These are phyloP conservation scores for Tetrahymena borealis DNA, from an alignment of 73 alveolate genomes.

Conservation along the genomic window DNA sequence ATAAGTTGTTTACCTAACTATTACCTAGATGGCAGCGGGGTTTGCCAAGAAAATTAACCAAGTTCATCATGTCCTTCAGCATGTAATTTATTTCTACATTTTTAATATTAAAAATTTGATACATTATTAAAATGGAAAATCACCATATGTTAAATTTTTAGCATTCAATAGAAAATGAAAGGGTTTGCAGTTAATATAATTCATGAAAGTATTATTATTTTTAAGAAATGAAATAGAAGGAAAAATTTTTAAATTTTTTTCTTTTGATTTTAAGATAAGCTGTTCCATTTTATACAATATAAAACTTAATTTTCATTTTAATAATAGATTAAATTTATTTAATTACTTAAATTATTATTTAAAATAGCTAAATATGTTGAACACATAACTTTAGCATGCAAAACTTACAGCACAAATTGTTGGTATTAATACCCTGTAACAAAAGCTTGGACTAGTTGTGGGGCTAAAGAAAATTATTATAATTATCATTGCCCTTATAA, in stretches of 20 bases:
- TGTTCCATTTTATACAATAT: too few species aligned
- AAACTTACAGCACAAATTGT: not conserved
- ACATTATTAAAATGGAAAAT: too few species aligned
- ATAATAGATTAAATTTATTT: not conserved
- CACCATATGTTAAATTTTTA: too few species aligned
- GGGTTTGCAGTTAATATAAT: too few species aligned
- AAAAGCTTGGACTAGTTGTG: not conserved
- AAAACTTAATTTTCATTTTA: too few species aligned
- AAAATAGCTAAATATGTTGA: not conserved
- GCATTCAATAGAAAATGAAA: too few species aligned
- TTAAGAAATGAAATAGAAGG: too few species aligned
- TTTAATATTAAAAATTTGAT: too few species aligned
- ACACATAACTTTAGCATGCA: not conserved
- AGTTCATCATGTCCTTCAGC: not conserved
- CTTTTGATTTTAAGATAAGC: too few species aligned
- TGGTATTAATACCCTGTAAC: not conserved
- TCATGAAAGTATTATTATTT: too few species aligned
- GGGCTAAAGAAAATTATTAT: not conserved
- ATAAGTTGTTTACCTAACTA: not conserved
- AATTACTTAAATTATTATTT: not conserved
- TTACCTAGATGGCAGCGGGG: not conserved
- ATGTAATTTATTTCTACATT: not conserved
- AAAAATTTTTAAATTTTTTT: too few species aligned
- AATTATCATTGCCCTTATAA: not conserved
- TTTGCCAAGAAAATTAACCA: not conserved